Evolutionary conservation across 305 asterid genomes (phyloP), one percentile per base, ranked within the genome.

Genomic region (Fraxinus sp.): DNA sequence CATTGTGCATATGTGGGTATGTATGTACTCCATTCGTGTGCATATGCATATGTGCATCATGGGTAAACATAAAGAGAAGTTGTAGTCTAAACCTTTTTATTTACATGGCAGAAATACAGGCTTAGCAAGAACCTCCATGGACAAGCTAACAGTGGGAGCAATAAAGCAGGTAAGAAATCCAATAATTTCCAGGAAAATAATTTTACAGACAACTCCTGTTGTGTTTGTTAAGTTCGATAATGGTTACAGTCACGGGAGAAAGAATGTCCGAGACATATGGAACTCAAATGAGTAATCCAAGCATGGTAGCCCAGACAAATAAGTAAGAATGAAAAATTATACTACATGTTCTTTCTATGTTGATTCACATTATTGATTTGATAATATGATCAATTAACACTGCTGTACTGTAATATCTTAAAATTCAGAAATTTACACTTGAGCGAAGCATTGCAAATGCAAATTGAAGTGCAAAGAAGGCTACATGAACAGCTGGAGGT

Each of bases 401-500:
- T 84, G 2, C 36, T 75, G 26, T 49, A 80, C 79, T 74, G 36
- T 49, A 78, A 32, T 11, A 75, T 81, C 46, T 80, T 81, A 39
- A 79, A 71, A 71, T 64, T 71, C 97, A 95, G 98, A 87, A 92
- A 90, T 80, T 30, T 93, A 59, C 95, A 92, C 74, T 86, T 95
- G 49, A 92, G 89, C 1, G 97, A 95, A 85, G 98, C 98, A 79
- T 89, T 95, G 87, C 96, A 94, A 78, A 92, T 93, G 95, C 97
- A 95, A 87, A 95, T 95, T 35, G 97, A 95, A 84, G 97, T 93
- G 81, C 99, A 95, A 82, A 89, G 91, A 89, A 91, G 94, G 86
- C 91, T 95, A 36, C 97, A 94, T n/a, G 97, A 95, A 80, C 99
- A 94, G 90, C 93, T 95, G 59, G 99, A 95, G 98, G 98, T 95